A percentile compares a stretch with the other conserved stretches of the same genome.
Evolutionary conservation across 75 land plant genomes (phyloP).

Genomic region (Ceratopteris richardii): DNA sequence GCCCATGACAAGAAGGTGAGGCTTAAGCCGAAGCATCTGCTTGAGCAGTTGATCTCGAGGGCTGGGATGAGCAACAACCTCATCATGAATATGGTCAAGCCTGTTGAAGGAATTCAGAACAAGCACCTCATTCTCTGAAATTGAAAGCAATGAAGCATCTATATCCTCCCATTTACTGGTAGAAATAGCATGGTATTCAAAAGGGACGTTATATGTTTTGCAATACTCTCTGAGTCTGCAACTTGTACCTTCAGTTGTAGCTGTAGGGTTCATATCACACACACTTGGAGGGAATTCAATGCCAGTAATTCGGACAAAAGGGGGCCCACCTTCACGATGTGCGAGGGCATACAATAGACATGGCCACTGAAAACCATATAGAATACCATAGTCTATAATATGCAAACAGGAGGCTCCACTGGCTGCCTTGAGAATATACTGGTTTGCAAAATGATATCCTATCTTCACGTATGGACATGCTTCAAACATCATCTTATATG

Average conservation of each 20-base stretch:
- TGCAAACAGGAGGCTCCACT: constrained; percentile 42
- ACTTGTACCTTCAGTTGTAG: constrained; percentile 61
- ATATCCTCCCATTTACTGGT: constrained; percentile 67
- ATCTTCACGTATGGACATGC: constrained; percentile 49
- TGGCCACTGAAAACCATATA: constrained; percentile 83
- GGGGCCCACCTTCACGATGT: constrained; percentile 51
- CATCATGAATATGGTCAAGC: constrained; percentile 53
- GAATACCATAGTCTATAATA: constrained; percentile 63
- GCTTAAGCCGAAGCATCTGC: constrained; percentile 52
- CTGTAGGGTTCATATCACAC: constrained; percentile 66
- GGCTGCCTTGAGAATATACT: constrained; percentile 37
- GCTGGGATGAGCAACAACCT: constrained; percentile 46
- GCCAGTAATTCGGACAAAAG: constrained; percentile 59
- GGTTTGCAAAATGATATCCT: constrained; percentile 42
- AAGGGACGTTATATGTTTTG: constrained; percentile 50
- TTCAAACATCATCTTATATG: constrained; percentile 40
- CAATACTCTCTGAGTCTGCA: constrained; percentile 45
- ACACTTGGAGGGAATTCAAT: constrained; percentile 74
- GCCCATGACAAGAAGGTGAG: constrained; percentile 54
- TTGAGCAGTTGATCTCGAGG: constrained; percentile 58
- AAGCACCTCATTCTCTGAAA: constrained; percentile 41
- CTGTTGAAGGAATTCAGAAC: constrained; percentile 57
- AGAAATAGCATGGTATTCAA: constrained; percentile 66
- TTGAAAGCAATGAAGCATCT: constrained; percentile 35
- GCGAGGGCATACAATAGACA: constrained; percentile 48